A percentile compares a stretch with the other conserved stretches of the same genome.
phyloP scores from a whole-genome alignment of 805 yeast genomes.

The Teunomyces lycoperdinae region DNA sequence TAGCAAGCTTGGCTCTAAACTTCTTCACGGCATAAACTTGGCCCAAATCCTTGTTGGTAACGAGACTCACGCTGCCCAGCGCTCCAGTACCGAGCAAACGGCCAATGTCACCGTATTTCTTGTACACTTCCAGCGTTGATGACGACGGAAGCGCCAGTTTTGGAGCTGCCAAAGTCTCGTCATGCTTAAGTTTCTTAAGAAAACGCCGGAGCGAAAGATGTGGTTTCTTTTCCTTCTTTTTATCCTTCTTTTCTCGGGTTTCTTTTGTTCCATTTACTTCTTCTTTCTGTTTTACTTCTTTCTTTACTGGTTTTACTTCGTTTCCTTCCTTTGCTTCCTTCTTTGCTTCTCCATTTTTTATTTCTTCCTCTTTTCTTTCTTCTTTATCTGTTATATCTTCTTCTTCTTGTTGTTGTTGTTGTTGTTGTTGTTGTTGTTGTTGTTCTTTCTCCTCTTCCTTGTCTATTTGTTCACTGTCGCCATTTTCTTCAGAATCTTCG shows the following conservation, averaged over 20 bases:
- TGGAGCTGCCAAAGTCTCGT: conserved; percentile 6
- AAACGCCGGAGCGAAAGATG: conserved; percentile 46
- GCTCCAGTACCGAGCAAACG: conserved; percentile 87
- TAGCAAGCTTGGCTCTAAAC: conserved; percentile 63
- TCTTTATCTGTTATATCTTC: background rate
- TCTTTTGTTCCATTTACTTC: background rate
- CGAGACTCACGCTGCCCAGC: conserved; percentile 86
- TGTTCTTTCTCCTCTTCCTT: background rate
- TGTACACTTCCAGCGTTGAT: conserved; percentile 9
- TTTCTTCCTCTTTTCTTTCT: background rate
- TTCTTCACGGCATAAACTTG: conserved; percentile 82
- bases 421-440: too few species aligned
- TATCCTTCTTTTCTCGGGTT: background rate
- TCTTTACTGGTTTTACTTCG: background rate
- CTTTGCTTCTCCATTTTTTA: background rate
- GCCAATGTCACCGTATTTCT: conserved; percentile 71
- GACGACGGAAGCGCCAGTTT: conserved; percentile 2
- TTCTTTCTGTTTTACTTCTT: background rate
- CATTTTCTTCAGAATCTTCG: background rate
- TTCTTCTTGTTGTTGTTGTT: too few species aligned
- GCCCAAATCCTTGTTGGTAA: conserved; percentile 52
- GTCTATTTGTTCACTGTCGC: background rate
- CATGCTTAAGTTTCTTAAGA: conserved; percentile 45
- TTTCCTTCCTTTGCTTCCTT: background rate
- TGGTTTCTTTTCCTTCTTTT: conserved; percentile 7